phyloP scores from a whole-genome alignment of 148 eudicot species.

The Vaccinium myrtillus region DNA sequence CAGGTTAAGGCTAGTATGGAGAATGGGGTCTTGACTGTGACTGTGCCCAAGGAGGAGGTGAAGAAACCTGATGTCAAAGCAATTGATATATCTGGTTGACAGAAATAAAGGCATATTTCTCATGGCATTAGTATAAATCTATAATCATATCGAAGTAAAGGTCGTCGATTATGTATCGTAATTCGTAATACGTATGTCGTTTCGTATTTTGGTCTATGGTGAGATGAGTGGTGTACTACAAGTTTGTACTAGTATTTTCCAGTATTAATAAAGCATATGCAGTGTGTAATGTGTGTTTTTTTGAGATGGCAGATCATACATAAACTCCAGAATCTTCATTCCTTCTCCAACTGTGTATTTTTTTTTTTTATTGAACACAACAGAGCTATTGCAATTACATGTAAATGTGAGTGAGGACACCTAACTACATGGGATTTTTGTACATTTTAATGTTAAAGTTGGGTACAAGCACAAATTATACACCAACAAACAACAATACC shows the following conservation, averaged over 20 bases:
- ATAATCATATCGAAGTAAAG: background rate
- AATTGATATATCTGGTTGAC: background rate
- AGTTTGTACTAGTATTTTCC: background rate
- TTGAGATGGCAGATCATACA: background rate
- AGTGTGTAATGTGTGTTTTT: no score
- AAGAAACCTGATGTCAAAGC: background rate
- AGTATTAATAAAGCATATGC: no score
- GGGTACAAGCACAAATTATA: background rate
- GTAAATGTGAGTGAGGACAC: background rate
- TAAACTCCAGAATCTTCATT: background rate
- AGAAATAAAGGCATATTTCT: background rate
- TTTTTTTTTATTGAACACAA: background rate
- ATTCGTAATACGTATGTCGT: background rate
- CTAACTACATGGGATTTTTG: background rate
- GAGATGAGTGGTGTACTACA: background rate
- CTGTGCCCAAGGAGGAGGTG: background rate
- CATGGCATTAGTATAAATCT: background rate
- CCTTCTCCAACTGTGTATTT: background rate
- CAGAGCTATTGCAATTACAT: background rate
- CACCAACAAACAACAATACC: background rate
- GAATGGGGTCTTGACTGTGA: background rate
- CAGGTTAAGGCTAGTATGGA: conserved; percentile 4
- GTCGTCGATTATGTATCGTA: background rate
- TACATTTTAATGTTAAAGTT: background rate
- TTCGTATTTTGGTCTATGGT: background rate